phyloP scores from a whole-genome alignment of 2,329 filamentous ascomycete species.

The Penicillium digitatum region DNA sequence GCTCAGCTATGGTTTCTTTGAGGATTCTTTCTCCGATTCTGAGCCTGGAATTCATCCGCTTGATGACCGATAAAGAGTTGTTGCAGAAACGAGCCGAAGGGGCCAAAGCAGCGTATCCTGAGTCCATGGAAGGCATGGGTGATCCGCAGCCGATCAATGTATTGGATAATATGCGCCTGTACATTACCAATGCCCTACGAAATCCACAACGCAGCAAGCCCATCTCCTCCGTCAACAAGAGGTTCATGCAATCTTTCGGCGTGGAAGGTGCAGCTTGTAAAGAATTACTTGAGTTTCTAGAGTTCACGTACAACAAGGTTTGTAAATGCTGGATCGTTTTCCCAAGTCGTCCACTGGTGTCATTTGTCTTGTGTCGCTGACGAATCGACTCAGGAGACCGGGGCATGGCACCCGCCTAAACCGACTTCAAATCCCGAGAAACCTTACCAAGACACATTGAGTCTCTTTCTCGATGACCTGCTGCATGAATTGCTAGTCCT shows the following conservation, averaged over 20 bases:
- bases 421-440: conserved; percentile 31
- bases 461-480: conserved; percentile 57
- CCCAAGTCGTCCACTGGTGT: not conserved
- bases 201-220: conserved; percentile 49
- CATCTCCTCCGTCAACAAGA: conserved; percentile 60
- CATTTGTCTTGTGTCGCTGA: not conserved
- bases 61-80: conserved; percentile 53
- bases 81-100: conserved; percentile 53
- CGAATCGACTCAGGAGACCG: conserved; percentile 29
- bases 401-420: conserved; percentile 44
- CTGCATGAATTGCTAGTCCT: conserved; percentile 55
- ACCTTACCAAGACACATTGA: conserved; percentile 41
- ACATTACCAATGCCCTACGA: conserved; percentile 57
- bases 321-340: conserved; percentile 18
- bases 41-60: conserved; percentile 43
- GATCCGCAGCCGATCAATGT: conserved; percentile 53
- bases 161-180: conserved; percentile 55
- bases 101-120: conserved; percentile 50
- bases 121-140: conserved; percentile 51
- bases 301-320: conserved; percentile 51
- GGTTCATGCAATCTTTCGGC: conserved; percentile 61
- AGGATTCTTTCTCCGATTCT: conserved; percentile 53
- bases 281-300: conserved; percentile 55
- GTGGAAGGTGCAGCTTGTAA: conserved; percentile 53
- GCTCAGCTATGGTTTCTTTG: conserved; percentile 53